Evolutionary conservation across 2,329 filamentous ascomycete species (phyloP).

Genomic region (Allantophomopsis cytisporea): DNA sequence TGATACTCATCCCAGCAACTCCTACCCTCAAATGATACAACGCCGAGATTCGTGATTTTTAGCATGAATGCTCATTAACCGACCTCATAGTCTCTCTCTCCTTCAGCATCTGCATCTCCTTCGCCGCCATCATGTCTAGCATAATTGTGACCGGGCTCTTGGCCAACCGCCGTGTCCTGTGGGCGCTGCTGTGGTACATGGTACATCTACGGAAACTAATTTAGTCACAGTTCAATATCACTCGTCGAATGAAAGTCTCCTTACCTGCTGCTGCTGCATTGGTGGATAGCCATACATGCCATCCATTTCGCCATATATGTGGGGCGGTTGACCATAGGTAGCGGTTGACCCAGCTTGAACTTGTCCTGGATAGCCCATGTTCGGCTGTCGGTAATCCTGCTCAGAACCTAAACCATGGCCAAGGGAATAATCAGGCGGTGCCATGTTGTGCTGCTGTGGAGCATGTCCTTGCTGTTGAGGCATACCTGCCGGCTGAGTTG

Average conservation of each 20-base stretch:
- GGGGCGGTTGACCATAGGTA: constrained; percentile 60
- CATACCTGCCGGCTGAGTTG: constrained; percentile 34
- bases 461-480: constrained; percentile 30
- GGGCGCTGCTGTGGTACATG: constrained; percentile 22
- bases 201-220: constrained; percentile 20
- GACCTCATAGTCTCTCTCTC: constrained; percentile 28
- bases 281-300: constrained; percentile 75
- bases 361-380: constrained; percentile 69
- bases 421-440: constrained; percentile 46
- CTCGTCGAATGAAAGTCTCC: constrained; percentile 9
- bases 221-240: too few relatives aligned
- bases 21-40: too few relatives aligned
- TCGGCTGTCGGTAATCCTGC: constrained; percentile 67
- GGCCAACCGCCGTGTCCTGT: constrained; percentile 20
- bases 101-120: constrained; percentile 28
- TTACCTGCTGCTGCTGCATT: constrained; percentile 74
- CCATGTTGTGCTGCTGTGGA: constrained; percentile 47
- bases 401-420: constrained; percentile 53
- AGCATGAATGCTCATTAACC: constrained; percentile 7
- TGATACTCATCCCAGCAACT: too few relatives aligned
- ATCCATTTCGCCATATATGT: constrained; percentile 72
- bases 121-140: constrained; percentile 23
- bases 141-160: constrained; percentile 21
- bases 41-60: too few relatives aligned
- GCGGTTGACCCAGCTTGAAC: constrained; percentile 60